Base-by-base conservation (phyloP, 257 asterid genomes). In the Anisodus acutangulus region DNA sequence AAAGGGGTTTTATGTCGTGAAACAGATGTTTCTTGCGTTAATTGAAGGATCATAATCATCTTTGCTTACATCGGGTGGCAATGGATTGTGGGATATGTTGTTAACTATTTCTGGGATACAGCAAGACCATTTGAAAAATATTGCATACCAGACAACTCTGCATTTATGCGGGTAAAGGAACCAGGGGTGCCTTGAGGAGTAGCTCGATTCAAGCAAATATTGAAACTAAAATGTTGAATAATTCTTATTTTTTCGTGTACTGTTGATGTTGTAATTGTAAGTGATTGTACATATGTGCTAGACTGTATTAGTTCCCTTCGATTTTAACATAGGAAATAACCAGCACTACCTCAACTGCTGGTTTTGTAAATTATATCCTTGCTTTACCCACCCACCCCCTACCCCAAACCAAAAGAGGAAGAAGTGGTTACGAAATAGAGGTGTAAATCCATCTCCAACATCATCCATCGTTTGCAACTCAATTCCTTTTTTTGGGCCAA, bases 361-460 rank as follows among this genome's bases (percentile, higher is more conserved):
- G 64, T 26, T 51, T 76, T 22, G 81, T 76, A 51, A 51, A 58
- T 51, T 51, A 26, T 49, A 76, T 76, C 19, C 63, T 76, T 3
- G 12, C 81, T 51, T 51, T 72, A 47, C 47, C 62, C n/a, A n/a
- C 19, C 47, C 45, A 1, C 22, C 62, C 63, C 22, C 16, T 12
- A 19, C 3, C 59, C 15, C 41, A 74, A 74, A 72, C 10, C 43
- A 15, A 49, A 51, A 76, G 64, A 76, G 64, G 81, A 76, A 51
- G 64, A 76, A 76, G 81, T 26, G 6, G 64, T 53, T 37, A 8
- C 22, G 51, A 68, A 53, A 9, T 26, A 22, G 80, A 53, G 45
- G 15, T 53, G 47, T 13, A 53, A 76, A 76, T 76, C 81, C 81
- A 35, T 76, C 81, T 76, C 43, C 19, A 53, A 13, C 81, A 53